phyloP scores from a whole-genome alignment of 495 filamentous ascomycete species.

The Letharia lupina region DNA sequence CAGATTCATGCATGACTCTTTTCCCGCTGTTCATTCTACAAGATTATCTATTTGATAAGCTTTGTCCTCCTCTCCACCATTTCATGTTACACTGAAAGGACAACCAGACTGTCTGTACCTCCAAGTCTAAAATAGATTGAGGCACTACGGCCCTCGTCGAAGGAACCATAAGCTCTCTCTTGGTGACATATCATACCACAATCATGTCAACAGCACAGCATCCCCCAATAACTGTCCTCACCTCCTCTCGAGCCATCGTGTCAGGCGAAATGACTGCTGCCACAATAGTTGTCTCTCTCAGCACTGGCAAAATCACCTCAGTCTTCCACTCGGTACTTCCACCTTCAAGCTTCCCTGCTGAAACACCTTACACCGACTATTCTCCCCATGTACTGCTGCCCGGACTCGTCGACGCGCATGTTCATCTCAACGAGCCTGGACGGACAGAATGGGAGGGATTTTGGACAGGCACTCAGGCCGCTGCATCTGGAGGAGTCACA shows the following conservation, averaged over 20 bases:
- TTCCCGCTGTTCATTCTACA: neutral
- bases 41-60: constrained; percentile 6
- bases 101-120: neutral
- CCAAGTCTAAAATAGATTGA: neutral
- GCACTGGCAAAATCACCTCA: constrained; percentile 76
- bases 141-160: constrained; percentile 18
- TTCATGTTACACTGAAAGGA: neutral
- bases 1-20: neutral
- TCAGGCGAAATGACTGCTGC: constrained; percentile 59
- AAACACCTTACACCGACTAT: constrained; percentile 71
- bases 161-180: constrained; percentile 27
- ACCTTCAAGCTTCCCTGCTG: constrained; percentile 58
- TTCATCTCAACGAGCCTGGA: constrained; percentile 95
- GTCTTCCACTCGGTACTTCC: constrained; percentile 68
- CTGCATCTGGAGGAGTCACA: constrained; percentile 95
- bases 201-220: constrained; percentile 20
- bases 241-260: constrained; percentile 71
- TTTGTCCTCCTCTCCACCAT: neutral
- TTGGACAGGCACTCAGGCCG: constrained; percentile 83
- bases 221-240: constrained; percentile 56
- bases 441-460: constrained; percentile 99
- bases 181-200: neutral
- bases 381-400: constrained; percentile 82
- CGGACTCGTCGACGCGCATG: constrained; percentile 92
- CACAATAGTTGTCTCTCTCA: constrained; percentile 70